phyloP scores from a whole-genome alignment of 805 yeast genomes.

The Myxozyma udenii region DNA sequence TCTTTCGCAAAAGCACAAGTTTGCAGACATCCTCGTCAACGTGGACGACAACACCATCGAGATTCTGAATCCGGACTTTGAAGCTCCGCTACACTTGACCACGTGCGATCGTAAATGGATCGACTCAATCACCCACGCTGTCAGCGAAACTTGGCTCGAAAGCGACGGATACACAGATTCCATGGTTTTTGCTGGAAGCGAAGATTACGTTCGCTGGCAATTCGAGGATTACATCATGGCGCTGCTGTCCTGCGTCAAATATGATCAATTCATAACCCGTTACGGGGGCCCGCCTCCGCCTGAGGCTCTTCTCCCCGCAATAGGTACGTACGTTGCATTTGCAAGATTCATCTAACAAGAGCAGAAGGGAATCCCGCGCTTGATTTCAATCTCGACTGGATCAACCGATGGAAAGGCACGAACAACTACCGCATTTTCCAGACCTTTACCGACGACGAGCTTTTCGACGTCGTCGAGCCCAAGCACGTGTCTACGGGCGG shows the following conservation, averaged over 20 bases:
- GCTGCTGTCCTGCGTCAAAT: slow-evolving; percentile 67
- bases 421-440: slow-evolving; percentile 56
- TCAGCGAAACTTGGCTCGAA: slow-evolving; percentile 44
- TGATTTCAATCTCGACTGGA: slow-evolving; percentile 48
- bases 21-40: slow-evolving; percentile 71
- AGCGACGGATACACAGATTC: slow-evolving; percentile 44
- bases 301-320: slow-evolving; percentile 34
- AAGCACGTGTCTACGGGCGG: slow-evolving; percentile 38
- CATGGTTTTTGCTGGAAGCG: slow-evolving; percentile 64
- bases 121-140: slow-evolving; percentile 52
- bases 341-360: not conserved
- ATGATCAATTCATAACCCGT: slow-evolving; percentile 51
- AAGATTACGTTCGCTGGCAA: slow-evolving; percentile 80
- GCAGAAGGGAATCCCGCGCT: slow-evolving; percentile 41
- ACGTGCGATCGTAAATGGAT: slow-evolving; percentile 74
- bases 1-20: slow-evolving; percentile 56
- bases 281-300: slow-evolving; percentile 42
- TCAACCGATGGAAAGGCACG: slow-evolving; percentile 53
- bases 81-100: slow-evolving; percentile 47
- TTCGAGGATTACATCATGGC: slow-evolving; percentile 89
- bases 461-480: slow-evolving; percentile 61
- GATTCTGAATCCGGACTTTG: slow-evolving; percentile 45
- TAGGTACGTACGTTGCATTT: slow-evolving; percentile 9
- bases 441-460: slow-evolving; percentile 60
- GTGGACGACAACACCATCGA: slow-evolving; percentile 44